Percentiles rank a stretch among this genome's conserved stretches.
Evolutionary conservation across 192 early-diverging fungal genomes (phyloP).

Genomic region (Mortierella antarctica): DNA sequence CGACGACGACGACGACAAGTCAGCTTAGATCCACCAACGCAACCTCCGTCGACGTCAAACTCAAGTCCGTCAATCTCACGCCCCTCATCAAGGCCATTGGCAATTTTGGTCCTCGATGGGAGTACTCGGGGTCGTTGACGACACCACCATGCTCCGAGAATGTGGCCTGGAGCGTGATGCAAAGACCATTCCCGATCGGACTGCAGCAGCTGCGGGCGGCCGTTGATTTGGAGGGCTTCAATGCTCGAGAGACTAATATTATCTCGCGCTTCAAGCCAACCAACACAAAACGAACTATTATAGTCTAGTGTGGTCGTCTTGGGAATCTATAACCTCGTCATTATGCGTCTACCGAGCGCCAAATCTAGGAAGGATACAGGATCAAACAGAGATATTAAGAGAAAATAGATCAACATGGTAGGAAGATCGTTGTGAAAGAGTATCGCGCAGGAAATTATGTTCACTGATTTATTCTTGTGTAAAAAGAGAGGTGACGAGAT

Average conservation of each 20-base stretch:
- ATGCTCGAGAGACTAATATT: slow-evolving; percentile 42
- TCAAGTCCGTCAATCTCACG: slow-evolving; percentile 7
- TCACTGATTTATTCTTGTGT: too few species aligned
- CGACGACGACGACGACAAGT: too few species aligned
- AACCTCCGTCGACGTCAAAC: background rate
- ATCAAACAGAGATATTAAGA: too few species aligned
- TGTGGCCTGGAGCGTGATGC: slow-evolving; percentile 58
- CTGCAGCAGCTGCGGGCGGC: slow-evolving; percentile 35
- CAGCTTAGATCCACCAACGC: background rate
- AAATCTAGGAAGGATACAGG: too few species aligned
- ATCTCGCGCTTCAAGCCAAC: background rate
- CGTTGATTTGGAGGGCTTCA: slow-evolving; percentile 49
- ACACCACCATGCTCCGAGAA: slow-evolving; percentile 72
- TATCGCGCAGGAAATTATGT: too few species aligned
- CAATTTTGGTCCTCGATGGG: slow-evolving; percentile 1
- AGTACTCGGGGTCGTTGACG: slow-evolving; percentile 65
- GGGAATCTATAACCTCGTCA: too few species aligned
- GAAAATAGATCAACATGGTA: too few species aligned
- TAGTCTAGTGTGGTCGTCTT: too few species aligned
- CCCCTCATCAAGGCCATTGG: background rate
- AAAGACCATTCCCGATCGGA: slow-evolving; percentile 31
- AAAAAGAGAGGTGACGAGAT: too few species aligned
- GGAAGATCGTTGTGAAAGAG: too few species aligned
- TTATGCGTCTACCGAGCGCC: too few species aligned
- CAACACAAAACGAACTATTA: too few species aligned